Base-by-base conservation (phyloP, 495 filamentous ascomycete species). In the Paragyromitra xinjiangensis region DNA sequence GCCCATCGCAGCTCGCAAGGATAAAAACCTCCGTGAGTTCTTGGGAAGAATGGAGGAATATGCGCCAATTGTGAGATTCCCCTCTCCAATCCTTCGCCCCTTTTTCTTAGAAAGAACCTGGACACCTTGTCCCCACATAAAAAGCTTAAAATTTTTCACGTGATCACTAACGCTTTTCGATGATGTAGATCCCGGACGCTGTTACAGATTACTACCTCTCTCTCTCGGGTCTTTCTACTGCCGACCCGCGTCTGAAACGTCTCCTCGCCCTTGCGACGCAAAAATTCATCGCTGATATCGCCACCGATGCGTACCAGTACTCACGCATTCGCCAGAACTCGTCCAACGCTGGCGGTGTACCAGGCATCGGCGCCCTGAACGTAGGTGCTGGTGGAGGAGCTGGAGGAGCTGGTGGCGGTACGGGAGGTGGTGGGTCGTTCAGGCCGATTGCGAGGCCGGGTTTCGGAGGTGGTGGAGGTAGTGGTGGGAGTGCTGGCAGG, bases 141-240 rank as follows among this genome's bases (percentile, higher is more conserved):
- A 69, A 70, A 69, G 55, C 11, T 64, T 29, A 64, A 79, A 51
- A 19, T 53, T 26, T 71, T 73, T 78, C 83, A 79, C 84, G 75
- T 37, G 53, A 64, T 44, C 40, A 37, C 68, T 76, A 65, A 76
- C 73, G 24, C n/a, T 53, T n/a, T 75, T 64, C 39, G 65, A 42
- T 29, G 14, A 56, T 61, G 22, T 81, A 98, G 95, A 98, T 99
- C 77, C 95, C 95, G 61, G 95, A 99, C 84, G 95, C 95, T 11
- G 95, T 99, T 40, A 98, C 94, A 79, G 91, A 95, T 81, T 97
- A 98, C 88, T 98, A 98, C 87, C 93, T 98, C 84, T 95, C 94
- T 16, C 91, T 95, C 79, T 93, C 94, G 81, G 95, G 95, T 67
- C 92, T 98, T 9, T 94, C 94, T 19, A 94, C 95, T 4, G 92